These are phyloP conservation scores for Escovopsis sp. DNA, from an alignment of 2,329 filamentous ascomycete species.

Conservation along the genomic window DNA sequence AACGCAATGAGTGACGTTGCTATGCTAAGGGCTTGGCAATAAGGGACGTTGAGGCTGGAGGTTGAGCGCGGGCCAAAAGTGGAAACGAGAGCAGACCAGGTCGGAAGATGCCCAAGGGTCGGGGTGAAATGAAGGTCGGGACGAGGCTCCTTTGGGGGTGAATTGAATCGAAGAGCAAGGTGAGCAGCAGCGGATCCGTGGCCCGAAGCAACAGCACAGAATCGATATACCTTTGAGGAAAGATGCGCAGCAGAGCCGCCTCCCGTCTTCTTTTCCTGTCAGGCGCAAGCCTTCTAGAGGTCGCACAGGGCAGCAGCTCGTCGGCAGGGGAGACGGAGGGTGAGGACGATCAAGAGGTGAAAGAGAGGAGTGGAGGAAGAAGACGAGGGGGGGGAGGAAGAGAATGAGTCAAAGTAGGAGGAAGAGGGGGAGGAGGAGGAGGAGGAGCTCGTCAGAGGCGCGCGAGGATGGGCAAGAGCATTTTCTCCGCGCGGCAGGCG, in stretches of 20 bases:
- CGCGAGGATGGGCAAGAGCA: too few relatives aligned
- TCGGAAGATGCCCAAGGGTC: background rate
- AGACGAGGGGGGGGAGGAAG: background rate
- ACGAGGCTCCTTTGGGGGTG: background rate
- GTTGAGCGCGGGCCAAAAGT: too few relatives aligned
- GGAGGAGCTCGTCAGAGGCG: too few relatives aligned
- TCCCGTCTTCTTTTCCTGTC: constrained; percentile 1
- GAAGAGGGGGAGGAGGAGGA: too few relatives aligned
- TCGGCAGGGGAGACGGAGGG: background rate
- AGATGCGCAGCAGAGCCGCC: background rate
- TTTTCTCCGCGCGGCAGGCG: too few relatives aligned
- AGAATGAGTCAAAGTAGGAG: background rate
- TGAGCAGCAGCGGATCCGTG: background rate
- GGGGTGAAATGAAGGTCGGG: background rate
- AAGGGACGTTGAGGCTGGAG: background rate
- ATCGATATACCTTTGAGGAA: background rate
- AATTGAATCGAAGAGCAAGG: background rate
- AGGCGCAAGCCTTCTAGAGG: background rate
- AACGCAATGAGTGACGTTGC: background rate
- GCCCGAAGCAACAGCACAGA: background rate
- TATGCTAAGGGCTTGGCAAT: background rate
- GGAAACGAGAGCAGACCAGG: background rate
- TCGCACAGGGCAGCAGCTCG: background rate
- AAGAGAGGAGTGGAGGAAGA: background rate
- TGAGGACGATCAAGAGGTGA: background rate